A percentile compares a stretch with the other conserved stretches of the same genome.
Evolutionary conservation across 331 rosid species (phyloP).

Genomic region (Malus hybrid): DNA sequence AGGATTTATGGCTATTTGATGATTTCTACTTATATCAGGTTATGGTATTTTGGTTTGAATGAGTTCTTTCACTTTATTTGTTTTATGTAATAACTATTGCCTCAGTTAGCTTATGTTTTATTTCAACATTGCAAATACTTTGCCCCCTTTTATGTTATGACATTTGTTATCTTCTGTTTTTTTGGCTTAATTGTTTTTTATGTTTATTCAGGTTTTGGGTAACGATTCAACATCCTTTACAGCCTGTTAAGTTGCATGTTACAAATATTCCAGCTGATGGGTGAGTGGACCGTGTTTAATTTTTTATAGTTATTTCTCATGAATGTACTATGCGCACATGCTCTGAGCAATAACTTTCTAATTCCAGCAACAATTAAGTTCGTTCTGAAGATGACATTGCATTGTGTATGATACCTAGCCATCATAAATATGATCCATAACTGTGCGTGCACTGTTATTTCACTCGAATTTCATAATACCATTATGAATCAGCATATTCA

Average conservation of each 20-base stretch:
- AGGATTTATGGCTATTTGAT: background rate
- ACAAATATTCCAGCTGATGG: conserved; percentile 65
- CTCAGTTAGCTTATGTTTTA: background rate
- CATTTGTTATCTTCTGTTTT: background rate
- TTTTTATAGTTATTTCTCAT: background rate
- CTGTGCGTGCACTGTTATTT: background rate
- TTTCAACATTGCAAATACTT: background rate
- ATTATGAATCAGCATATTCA: background rate
- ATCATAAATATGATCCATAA: background rate
- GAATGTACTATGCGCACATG: background rate
- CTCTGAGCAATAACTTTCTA: background rate
- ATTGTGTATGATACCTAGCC: background rate
- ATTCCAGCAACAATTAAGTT: background rate
- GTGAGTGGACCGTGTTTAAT: conserved; percentile 32
- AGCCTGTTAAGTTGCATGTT: conserved; percentile 58
- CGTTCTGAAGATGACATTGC: background rate
- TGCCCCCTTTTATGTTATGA: background rate
- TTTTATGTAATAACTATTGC: background rate
- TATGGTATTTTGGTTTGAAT: background rate
- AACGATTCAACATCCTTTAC: conserved; percentile 51
- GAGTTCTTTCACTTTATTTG: background rate
- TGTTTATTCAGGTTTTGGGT: conserved; percentile 55
- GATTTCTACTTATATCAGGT: background rate
- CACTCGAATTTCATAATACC: background rate
- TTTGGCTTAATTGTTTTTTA: conserved; percentile 13